phyloP scores from a whole-genome alignment of 306 rosid genomes.

The Fragaria iinumae region DNA sequence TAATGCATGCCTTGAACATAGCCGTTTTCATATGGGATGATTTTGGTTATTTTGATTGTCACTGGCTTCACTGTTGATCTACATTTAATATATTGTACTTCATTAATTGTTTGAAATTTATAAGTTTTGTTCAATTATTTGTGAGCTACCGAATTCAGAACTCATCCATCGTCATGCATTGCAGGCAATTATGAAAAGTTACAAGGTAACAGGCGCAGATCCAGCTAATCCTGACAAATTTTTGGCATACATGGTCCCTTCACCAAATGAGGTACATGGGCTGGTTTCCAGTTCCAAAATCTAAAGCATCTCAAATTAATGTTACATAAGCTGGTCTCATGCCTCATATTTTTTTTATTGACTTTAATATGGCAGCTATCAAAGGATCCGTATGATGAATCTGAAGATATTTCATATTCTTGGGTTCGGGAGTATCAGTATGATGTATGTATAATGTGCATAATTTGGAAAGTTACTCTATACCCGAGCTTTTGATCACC shows the following conservation, averaged over 20 bases:
- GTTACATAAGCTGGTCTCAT: not conserved
- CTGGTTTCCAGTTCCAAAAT: conserved; percentile 9
- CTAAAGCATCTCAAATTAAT: conserved; percentile 1
- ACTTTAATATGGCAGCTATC: conserved; percentile 65
- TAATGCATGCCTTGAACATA: not conserved
- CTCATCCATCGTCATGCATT: conserved; percentile 23
- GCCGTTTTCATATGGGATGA: not conserved
- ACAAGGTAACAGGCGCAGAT: conserved; percentile 61
- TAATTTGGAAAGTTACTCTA: conserved; percentile 14
- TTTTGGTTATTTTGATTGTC: not conserved
- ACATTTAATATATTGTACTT: not conserved
- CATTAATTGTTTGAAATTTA: not conserved
- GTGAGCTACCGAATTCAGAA: not conserved
- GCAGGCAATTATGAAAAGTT: conserved; percentile 96
- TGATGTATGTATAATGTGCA: conserved; percentile 60
- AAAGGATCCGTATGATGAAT: conserved; percentile 80
- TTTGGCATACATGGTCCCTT: conserved; percentile 92
- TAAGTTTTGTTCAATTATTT: not conserved
- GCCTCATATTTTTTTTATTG: conserved; percentile 14
- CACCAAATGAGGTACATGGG: conserved; percentile 76
- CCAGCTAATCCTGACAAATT: conserved; percentile 81
- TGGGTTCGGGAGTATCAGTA: conserved; percentile 96
- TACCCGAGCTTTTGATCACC: not conserved
- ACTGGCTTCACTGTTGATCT: not conserved
- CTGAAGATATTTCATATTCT: conserved; percentile 72